These are phyloP conservation scores for Aspergillus piperis DNA, from an alignment of 2,329 filamentous ascomycete genomes.

Conservation along the genomic window DNA sequence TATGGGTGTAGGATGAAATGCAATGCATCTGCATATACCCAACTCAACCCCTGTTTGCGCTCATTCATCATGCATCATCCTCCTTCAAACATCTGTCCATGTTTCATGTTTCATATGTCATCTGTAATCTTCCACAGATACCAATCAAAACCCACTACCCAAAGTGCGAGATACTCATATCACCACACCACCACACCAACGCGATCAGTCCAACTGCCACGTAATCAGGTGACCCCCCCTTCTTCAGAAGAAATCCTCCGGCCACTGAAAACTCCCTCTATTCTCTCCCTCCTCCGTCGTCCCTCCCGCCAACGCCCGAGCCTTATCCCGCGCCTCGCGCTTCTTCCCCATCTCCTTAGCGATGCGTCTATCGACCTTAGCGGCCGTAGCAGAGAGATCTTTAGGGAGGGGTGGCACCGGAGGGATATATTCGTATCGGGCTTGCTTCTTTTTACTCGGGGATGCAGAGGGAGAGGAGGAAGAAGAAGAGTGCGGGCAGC, in stretches of 20 bases:
- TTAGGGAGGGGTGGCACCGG: conserved; percentile 45
- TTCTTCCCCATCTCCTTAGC: conserved; percentile 28
- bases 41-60: background rate
- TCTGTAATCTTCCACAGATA: too few species aligned
- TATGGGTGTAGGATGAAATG: background rate
- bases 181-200: background rate
- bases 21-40: background rate
- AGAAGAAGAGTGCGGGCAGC: conserved; percentile 2
- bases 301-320: conserved; percentile 5
- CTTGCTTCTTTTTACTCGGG: conserved; percentile 17
- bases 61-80: background rate
- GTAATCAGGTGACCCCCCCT: too few species aligned
- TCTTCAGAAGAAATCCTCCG: conserved; percentile 46
- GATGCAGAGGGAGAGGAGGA: conserved; percentile 16
- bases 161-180: background rate
- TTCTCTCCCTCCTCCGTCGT: background rate
- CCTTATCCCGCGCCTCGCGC: conserved; percentile 7
- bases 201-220: too few species aligned
- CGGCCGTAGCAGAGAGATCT: conserved; percentile 31
- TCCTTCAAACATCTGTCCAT: background rate
- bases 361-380: conserved; percentile 27
- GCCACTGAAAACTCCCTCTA: conserved; percentile 42
- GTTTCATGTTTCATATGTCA: too few species aligned
- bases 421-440: conserved; percentile 37
- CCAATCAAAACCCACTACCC: too few species aligned